Evolutionary conservation across 805 yeast genomes (phyloP), one percentile per base, ranked within the genome.

Genomic region (Lachancea thermotolerans): DNA sequence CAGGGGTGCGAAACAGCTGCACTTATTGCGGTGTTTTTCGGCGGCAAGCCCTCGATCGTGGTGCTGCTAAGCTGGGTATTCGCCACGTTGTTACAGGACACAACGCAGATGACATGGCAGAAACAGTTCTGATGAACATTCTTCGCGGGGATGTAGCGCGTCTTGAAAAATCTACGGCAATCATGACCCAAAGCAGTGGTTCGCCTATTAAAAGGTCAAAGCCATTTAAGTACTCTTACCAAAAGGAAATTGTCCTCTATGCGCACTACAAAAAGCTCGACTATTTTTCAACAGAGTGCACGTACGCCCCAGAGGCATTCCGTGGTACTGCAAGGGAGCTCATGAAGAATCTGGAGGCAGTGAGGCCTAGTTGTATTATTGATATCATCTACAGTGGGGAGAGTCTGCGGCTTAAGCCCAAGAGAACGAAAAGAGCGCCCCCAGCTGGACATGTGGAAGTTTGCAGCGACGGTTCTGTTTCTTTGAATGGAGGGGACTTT

Each of bases 51-150:
- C 68, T 93, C 39, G 99, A 93, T 64, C 73, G 99, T 54, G 99
- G 99, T 2, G 96, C 98, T 2, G 81, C 85, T 10, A 84, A 82
- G 59, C 67, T 91, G 18, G 88, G 82, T 0, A 89, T 93, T 42
- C 73, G 75, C 44, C 99, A 93, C 65, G 93, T 93, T 29, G 95
- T 93, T 1, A 93, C 99, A 0, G 99, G 99, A 2, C 99, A 93
- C 66, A 93, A 93, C 64, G 99, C 99, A 0, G 99, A 93, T 64
- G 99, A 93, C 67, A 85, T 93, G 87, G 99, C 99, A 1, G 99
- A 93, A 59, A 93, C 99, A 0, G 95, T 93, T 4, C 66, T 93
- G 44, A 91, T 93, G 98, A 93, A 93, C 64, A 66, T 93, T 37
- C 68, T 93, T 27, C 74, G 99, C 55, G 99, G 99, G n/a, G 99